These are phyloP conservation scores for Verticillium dahliae DNA, from an alignment of 2,329 filamentous ascomycete species.

Conservation along the genomic window DNA sequence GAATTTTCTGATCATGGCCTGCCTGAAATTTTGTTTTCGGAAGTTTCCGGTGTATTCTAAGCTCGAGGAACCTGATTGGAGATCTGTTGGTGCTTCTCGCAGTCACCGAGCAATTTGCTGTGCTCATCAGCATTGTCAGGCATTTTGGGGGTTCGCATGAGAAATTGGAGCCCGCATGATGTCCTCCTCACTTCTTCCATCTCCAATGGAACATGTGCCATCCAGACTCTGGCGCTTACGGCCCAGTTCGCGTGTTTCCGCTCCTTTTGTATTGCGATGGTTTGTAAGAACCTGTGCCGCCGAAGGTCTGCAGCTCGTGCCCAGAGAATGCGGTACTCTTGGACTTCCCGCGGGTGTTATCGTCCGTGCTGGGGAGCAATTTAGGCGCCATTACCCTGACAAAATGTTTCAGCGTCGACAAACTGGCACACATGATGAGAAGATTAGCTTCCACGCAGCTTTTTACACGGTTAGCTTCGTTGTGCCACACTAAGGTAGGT, in stretches of 20 bases:
- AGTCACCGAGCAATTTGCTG: no score
- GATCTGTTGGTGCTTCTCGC: no score
- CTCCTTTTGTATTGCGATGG: conserved; percentile 1
- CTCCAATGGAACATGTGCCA: not conserved
- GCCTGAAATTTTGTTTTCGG: no score
- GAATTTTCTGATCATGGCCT: no score
- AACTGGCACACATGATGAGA: conserved; percentile 29
- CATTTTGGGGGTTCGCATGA: no score
- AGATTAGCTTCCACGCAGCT: conserved; percentile 30
- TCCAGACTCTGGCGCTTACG: not conserved
- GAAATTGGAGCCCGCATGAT: not conserved
- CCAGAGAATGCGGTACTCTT: not conserved
- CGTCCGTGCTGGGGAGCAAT: conserved; percentile 9
- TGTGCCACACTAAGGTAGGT: not conserved
- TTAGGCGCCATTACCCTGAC: conserved; percentile 18
- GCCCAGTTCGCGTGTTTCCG: not conserved
- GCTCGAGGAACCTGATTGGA: no score
- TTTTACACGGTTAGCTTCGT: not conserved
- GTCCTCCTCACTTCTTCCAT: not conserved
- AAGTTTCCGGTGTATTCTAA: no score
- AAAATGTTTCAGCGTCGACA: conserved; percentile 24
- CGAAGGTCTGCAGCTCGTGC: conserved; percentile 1
- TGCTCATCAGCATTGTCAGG: no score
- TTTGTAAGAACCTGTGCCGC: not conserved
- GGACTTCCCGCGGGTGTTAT: not conserved